Evolutionary conservation across 345 rosid species (phyloP), one percentile per base, ranked within the genome.

Genomic region (Eucalyptus victrix): DNA sequence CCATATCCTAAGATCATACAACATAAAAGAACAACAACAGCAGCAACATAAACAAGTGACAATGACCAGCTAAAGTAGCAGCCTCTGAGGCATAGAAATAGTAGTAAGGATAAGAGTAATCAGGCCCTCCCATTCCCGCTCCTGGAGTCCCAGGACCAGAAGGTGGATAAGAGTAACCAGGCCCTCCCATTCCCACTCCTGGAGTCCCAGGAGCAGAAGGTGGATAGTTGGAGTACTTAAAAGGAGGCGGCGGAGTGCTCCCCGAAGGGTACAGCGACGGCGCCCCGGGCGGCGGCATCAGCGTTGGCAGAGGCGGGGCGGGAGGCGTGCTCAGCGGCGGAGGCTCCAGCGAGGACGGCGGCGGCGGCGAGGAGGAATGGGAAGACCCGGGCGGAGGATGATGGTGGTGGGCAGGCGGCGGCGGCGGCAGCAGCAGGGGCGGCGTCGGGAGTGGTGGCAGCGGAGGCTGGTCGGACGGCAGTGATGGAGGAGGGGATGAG

Each of bases 61-160:
- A 21, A 34, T 90, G 80, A 67, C 30, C 32, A 85, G 83, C 40
- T 89, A 88, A 80, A 44, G 89, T 49, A 87, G 93, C 88, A 44
- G 94, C 93, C 47, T 83, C 86, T 45, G 96, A 93, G 58, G 94
- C 89, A 76, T 90, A 92, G 93, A 86, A 95, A 81, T 95, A 94
- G 92, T 95, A 95, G 90, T 94, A 94, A 58, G 97, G 96, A 80
- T 92, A 93, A 47, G 94, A 92, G 86, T 95, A 91, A 62, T 72
- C 83, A 72, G 72, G 87, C 9, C 89, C 89, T 21, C 47, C 88
- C 16, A 65, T 90, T 88, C 91, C 94, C 80, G 5, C 37, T 69
- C 80, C 80, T 9, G 80, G 80, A 69, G 42, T 69, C 80, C 80
- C 80, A 67, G 89, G 92, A n/a, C 67, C 92, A 13, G 88, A 87